A percentile compares a stretch with the other conserved stretches of the same genome.
These are phyloP conservation scores for Sphaerulina populicola DNA, from an alignment of 2,329 filamentous ascomycete species.

Conservation along the genomic window DNA sequence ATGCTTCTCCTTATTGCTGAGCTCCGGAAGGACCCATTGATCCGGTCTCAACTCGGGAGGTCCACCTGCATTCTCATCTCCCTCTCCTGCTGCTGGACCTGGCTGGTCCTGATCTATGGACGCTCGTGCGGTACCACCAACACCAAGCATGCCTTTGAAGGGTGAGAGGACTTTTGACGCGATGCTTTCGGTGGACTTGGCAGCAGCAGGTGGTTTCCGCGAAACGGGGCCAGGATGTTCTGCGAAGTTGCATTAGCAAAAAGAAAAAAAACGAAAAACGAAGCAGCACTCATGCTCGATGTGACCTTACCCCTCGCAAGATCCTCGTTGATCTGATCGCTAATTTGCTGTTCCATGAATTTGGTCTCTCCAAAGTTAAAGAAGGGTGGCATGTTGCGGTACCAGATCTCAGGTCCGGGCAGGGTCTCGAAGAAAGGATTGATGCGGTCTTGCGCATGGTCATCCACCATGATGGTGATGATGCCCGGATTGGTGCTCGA, in stretches of 20 bases:
- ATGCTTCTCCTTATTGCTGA: background rate
- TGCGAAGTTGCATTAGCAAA: background rate
- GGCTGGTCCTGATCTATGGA: background rate
- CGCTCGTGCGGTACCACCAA: too few species aligned
- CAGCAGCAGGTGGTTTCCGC: too few species aligned
- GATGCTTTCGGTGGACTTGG: too few species aligned
- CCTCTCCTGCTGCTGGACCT: too few species aligned
- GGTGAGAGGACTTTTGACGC: too few species aligned
- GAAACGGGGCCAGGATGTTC: background rate
- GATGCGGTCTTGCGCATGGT: conserved; percentile 2
- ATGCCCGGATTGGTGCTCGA: conserved; percentile 17
- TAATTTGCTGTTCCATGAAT: conserved; percentile 23
- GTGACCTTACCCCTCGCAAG: conserved; percentile 22
- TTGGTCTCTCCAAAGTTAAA: conserved; percentile 31
- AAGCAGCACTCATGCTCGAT: background rate
- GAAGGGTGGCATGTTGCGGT: conserved; percentile 25
- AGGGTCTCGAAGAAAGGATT: conserved; percentile 28
- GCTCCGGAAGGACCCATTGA: conserved; percentile 3
- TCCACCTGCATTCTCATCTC: background rate
- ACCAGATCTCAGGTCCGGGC: conserved; percentile 27
- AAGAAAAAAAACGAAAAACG: too few species aligned
- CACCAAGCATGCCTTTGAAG: too few species aligned
- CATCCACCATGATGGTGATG: conserved; percentile 7
- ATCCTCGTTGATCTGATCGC: conserved; percentile 27
- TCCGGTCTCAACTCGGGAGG: background rate